Evolutionary conservation across 1,284 basidiomycete species (phyloP).

Genomic region (Chalciporus sp.): DNA sequence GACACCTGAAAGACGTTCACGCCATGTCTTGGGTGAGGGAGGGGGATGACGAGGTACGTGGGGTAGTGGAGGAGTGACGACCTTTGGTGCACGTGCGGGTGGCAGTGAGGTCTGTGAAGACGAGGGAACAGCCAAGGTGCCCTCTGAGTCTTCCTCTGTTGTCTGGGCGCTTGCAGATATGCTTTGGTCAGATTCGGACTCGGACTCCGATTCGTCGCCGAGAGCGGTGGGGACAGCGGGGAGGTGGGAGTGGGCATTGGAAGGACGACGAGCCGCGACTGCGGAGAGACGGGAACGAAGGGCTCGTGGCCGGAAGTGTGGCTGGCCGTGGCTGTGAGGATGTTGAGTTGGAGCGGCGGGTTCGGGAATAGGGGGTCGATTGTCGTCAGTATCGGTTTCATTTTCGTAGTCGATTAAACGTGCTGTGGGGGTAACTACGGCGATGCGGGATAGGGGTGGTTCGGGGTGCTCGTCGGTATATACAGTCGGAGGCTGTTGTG

Average conservation of each 20-base stretch:
- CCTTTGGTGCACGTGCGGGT: background rate
- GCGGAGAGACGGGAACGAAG: background rate
- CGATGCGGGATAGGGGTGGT: background rate
- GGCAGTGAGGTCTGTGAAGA: background rate
- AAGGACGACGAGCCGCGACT: background rate
- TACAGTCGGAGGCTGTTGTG: constrained; percentile 4
- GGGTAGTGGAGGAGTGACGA: background rate
- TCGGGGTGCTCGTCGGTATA: constrained; percentile 10
- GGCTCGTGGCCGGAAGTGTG: background rate
- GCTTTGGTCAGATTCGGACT: constrained; percentile 1
- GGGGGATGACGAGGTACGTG: constrained; percentile 4
- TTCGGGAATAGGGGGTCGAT: constrained; percentile 3
- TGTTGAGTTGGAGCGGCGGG: background rate
- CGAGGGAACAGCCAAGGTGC: background rate
- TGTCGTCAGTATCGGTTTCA: background rate
- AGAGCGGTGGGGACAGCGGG: constrained; percentile 27
- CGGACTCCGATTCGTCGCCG: constrained; percentile 29
- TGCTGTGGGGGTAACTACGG: background rate
- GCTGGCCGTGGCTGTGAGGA: background rate
- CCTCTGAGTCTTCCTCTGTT: constrained; percentile 28
- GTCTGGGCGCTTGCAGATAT: background rate
- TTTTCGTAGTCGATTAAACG: constrained; percentile 15
- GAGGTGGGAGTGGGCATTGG: constrained; percentile 14
- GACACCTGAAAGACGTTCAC: background rate
- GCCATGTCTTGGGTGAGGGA: background rate